phyloP scores from a whole-genome alignment of 371 early-diverging fungal species.

The Cokeromyces recurvatus region DNA sequence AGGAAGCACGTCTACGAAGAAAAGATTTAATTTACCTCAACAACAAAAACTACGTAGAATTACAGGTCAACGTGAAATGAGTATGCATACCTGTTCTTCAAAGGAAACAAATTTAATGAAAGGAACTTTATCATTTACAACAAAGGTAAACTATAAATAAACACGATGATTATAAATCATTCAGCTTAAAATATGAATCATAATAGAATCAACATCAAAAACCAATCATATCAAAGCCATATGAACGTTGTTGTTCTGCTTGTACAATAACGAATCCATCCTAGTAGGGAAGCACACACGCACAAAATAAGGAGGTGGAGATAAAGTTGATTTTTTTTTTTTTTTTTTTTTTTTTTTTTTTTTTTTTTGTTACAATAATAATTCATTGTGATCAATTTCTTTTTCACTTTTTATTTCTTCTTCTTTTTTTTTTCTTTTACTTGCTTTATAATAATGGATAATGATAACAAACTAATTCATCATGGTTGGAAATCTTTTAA shows the following conservation, averaged over 20 bases:
- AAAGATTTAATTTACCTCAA: constrained; percentile 3
- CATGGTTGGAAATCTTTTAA: constrained; percentile 33
- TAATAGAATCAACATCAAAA: no score
- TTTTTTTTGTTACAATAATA: constrained; percentile 2
- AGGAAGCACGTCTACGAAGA: neutral
- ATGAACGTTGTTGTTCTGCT: constrained; percentile 16
- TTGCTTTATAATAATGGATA: neutral
- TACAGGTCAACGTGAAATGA: constrained; percentile 16
- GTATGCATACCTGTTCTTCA: constrained; percentile 10
- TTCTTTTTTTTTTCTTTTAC: constrained; percentile 2
- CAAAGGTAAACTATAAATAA: no score
- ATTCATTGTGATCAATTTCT: neutral
- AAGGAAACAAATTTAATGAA: no score
- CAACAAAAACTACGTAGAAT: constrained; percentile 16
- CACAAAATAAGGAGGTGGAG: no score
- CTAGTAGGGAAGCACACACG: no score
- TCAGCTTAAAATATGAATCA: no score
- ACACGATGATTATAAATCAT: no score
- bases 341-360: neutral
- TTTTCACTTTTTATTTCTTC: neutral
- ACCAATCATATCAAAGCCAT: no score
- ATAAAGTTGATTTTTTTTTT: neutral
- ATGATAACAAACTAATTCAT: constrained; percentile 8
- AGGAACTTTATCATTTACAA: neutral
- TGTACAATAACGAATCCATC: constrained; percentile 4